These are phyloP conservation scores for Lichtheimia corymbifera DNA, from an alignment of 371 early-diverging fungal genomes.

Conservation along the genomic window DNA sequence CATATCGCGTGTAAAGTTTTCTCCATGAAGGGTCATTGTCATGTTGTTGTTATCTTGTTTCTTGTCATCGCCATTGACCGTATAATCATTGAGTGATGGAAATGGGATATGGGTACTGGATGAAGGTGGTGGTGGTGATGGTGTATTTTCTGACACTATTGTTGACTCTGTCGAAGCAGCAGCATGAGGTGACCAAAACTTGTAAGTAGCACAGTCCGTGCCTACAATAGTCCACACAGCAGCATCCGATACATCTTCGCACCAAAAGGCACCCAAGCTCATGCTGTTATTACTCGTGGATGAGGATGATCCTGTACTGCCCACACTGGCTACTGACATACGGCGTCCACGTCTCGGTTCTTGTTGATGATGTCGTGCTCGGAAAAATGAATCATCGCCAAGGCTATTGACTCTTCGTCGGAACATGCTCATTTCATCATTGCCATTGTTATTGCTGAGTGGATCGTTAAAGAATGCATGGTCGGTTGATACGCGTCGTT, in stretches of 20 bases:
- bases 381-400: conserved; percentile 7
- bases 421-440: conserved; percentile 4
- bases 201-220: conserved; percentile 76
- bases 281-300: conserved; percentile 18
- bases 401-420: conserved; percentile 25
- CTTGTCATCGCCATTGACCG: conserved; percentile 2
- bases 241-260: conserved; percentile 82
- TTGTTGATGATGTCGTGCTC: background rate
- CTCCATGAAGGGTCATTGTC: conserved; percentile 36
- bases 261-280: conserved; percentile 59
- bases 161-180: too few relatives aligned
- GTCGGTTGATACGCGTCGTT: conserved; percentile 46
- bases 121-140: conserved; percentile 13
- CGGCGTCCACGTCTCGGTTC: conserved; percentile 1
- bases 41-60: background rate
- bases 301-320: conserved; percentile 9
- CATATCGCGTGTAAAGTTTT: conserved; percentile 70
- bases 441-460: background rate
- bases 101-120: conserved; percentile 16
- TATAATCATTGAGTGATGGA: conserved; percentile 21
- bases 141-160: background rate
- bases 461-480: conserved; percentile 10
- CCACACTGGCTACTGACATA: conserved; percentile 19
- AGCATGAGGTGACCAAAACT: conserved; percentile 58
- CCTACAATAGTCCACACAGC: conserved; percentile 91